Percentiles rank a stretch among this genome's conserved stretches.
Conservation (phyloP, 2,329 filamentous ascomycete genomes). For the Graphilbum ipis-grandicollis region DNA sequence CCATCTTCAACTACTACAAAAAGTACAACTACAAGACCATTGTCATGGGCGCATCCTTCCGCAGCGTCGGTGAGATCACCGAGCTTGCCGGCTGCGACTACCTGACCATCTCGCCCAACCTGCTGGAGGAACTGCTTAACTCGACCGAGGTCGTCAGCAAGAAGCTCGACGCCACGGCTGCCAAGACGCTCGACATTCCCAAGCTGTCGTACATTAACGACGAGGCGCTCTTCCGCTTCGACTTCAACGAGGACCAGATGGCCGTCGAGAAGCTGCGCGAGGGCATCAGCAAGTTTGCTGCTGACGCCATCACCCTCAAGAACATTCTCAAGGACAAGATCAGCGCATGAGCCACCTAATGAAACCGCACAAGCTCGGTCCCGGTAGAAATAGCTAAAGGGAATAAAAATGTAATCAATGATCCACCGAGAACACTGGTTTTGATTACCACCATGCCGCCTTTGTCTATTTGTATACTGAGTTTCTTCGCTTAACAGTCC, state of each 20-base stretch:
- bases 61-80: constrained; percentile 89
- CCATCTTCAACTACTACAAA: constrained; percentile 99
- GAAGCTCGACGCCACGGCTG: constrained; percentile 67
- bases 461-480: too few relatives aligned
- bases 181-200: constrained; percentile 53
- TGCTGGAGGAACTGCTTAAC: constrained; percentile 88
- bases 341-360: constrained; percentile 5
- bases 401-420: too few relatives aligned
- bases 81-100: constrained; percentile 98
- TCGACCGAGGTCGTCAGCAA: constrained; percentile 65
- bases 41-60: constrained; percentile 98
- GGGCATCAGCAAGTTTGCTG: constrained; percentile 98
- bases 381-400: too few relatives aligned
- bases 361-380: too few relatives aligned
- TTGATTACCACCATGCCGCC: too few relatives aligned
- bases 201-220: constrained; percentile 84
- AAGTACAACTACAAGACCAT: constrained; percentile 98
- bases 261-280: constrained; percentile 97
- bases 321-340: constrained; percentile 81
- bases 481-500: too few relatives aligned
- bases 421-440: too few relatives aligned
- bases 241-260: constrained; percentile 99
- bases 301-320: constrained; percentile 89
- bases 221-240: constrained; percentile 88
- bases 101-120: constrained; percentile 89